phyloP scores from a whole-genome alignment of 148 eudicot species.

The Amaranthus hypochondriacus region DNA sequence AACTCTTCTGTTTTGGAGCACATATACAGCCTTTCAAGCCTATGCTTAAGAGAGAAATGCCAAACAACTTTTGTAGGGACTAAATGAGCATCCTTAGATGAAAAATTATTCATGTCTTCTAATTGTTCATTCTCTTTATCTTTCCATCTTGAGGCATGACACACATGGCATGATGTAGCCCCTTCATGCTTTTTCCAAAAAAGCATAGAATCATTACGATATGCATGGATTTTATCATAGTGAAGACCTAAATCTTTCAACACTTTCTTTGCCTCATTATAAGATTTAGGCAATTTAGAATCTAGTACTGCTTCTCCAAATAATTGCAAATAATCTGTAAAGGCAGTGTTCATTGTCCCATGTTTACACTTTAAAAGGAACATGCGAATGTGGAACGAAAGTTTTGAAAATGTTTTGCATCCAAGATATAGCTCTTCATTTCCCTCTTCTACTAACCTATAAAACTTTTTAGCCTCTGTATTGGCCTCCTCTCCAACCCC shows the following conservation, averaged over 20 bases:
- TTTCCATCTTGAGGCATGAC: not conserved
- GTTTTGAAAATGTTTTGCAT: not conserved
- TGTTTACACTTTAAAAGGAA: not conserved
- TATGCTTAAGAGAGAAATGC: slow-evolving; percentile 6
- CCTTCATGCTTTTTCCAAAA: not conserved
- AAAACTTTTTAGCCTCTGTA: not conserved
- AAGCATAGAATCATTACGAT: slow-evolving; percentile 6
- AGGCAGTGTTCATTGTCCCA: not conserved
- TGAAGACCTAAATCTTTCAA: slow-evolving; percentile 2
- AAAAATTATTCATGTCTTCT: not conserved
- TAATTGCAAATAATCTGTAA: not conserved
- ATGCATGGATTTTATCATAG: not conserved
- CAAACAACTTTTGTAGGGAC: not conserved
- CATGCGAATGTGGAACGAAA: not conserved
- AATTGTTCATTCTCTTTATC: not conserved
- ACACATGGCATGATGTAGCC: not conserved
- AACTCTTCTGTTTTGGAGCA: not conserved
- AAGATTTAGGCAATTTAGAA: not conserved
- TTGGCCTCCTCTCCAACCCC: not conserved
- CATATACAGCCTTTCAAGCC: not conserved
- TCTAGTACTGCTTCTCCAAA: not conserved
- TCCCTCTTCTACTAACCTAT: not conserved
- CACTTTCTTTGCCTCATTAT: not conserved
- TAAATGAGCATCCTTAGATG: not conserved
- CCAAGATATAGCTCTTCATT: slow-evolving; percentile 3